Percentiles rank a stretch among this genome's conserved stretches.
Conservation (phyloP, 148 eudicot genomes). For the Fallopia convolvulus region DNA sequence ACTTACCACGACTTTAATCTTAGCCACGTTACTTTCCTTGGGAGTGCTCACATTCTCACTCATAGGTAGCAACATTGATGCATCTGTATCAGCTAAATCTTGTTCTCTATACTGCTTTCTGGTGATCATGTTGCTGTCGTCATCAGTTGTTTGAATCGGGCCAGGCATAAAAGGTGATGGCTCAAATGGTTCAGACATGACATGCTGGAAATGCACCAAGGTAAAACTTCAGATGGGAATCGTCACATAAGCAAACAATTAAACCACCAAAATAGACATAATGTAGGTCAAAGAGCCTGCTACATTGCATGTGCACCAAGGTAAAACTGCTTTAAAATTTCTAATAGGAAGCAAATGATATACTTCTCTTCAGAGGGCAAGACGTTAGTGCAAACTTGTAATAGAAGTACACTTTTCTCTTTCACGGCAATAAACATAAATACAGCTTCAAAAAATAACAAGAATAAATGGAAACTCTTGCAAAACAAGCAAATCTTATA, state of each 20-base stretch:
- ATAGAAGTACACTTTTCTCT: not conserved
- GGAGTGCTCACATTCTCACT: conserved; percentile 54
- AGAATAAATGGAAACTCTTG: not conserved
- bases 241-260: not conserved
- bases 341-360: not conserved
- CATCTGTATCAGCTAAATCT: conserved; percentile 47
- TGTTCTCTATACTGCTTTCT: conserved; percentile 43
- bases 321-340: too few relatives aligned
- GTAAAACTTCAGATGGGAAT: not conserved
- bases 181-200: conserved; percentile 84
- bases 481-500: not conserved
- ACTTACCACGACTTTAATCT: conserved; percentile 96
- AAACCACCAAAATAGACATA: not conserved
- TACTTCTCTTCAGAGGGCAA: not conserved
- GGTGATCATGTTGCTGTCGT: conserved; percentile 36
- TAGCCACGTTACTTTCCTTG: conserved; percentile 90
- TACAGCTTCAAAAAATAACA: not conserved
- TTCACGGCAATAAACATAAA: not conserved
- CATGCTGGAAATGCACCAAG: conserved; percentile 50
- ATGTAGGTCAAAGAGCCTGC: not conserved
- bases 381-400: not conserved
- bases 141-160: conserved; percentile 40
- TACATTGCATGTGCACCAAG: not conserved
- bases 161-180: conserved; percentile 83
- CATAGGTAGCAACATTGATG: conserved; percentile 33